phyloP scores from a whole-genome alignment of 1,284 basidiomycete genomes.

The Cutaneotrichosporon cutaneum region DNA sequence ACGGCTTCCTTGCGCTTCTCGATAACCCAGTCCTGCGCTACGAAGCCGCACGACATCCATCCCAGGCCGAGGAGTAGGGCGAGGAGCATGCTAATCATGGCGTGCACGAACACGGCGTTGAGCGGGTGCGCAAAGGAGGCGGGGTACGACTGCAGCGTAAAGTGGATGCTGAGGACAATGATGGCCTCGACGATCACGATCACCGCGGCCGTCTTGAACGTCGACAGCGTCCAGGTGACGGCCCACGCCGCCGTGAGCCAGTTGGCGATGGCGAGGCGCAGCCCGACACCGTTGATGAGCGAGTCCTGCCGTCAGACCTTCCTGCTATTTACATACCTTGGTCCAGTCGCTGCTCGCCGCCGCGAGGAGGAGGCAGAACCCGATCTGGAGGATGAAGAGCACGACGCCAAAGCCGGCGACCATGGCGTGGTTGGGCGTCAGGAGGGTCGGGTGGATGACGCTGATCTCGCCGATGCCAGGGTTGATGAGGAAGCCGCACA shows the following conservation, averaged over 20 bases:
- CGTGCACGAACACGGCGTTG: conserved; percentile 57
- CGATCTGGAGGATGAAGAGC: conserved; percentile 58
- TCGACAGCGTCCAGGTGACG: conserved; percentile 61
- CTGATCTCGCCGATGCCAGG: conserved; percentile 56
- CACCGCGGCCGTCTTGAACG: conserved; percentile 48
- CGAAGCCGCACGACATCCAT: conserved; percentile 56
- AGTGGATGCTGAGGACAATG: conserved; percentile 48
- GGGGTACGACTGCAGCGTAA: conserved; percentile 47
- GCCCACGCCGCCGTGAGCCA: conserved; percentile 81
- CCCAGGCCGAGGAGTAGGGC: conserved; percentile 56
- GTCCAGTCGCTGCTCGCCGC: conserved; percentile 71
- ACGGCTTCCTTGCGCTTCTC: conserved; percentile 31
- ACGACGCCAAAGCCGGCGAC: conserved; percentile 65
- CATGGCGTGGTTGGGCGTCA: conserved; percentile 67
- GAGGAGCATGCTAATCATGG: conserved; percentile 55
- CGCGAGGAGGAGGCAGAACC: conserved; percentile 75
- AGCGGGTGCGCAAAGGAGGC: conserved; percentile 52
- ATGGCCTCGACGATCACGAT: conserved; percentile 48
- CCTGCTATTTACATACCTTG: conserved; percentile 58
- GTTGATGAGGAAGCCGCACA: conserved; percentile 50
- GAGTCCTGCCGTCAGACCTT: conserved; percentile 55
- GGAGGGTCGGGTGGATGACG: conserved; percentile 63
- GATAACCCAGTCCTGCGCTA: conserved; percentile 55
- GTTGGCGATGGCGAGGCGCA: conserved; percentile 74
- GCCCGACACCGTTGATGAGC: conserved; percentile 71